Percentiles rank a stretch among this genome's conserved stretches.
These are phyloP conservation scores for Parietichytrium sp. DNA, from an alignment of 108 stramenopile genomes.

Conservation along the genomic window DNA sequence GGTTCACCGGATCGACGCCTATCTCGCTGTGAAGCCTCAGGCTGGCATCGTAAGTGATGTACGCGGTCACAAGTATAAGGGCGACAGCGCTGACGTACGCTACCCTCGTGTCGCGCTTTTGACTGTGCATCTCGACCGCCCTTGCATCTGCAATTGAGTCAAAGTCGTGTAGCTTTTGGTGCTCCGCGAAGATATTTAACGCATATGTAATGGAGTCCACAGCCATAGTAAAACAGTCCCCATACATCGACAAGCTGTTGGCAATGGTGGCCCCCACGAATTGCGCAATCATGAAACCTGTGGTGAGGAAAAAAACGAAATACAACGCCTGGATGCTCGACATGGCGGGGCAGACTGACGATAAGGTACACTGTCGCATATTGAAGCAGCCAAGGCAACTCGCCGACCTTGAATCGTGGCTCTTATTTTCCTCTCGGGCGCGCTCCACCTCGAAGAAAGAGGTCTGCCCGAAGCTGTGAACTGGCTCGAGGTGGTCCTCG, in stretches of 20 bases:
- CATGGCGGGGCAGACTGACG: too few relatives aligned
- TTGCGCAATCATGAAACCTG: neutral
- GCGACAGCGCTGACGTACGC: neutral
- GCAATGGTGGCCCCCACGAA: neutral
- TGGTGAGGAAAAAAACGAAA: conserved; percentile 8
- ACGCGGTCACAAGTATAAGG: neutral
- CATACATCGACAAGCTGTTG: conserved; percentile 33
- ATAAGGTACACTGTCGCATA: too few relatives aligned
- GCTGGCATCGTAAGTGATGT: neutral
- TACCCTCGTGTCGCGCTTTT: neutral
- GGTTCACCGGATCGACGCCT: conserved; percentile 8
- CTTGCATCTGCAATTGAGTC: neutral
- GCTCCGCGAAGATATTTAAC: conserved; percentile 18
- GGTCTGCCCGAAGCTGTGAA: too few relatives aligned
- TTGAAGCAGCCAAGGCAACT: too few relatives aligned
- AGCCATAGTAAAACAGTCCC: neutral
- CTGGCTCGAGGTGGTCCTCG: too few relatives aligned
- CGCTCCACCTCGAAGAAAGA: too few relatives aligned
- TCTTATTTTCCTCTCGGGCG: too few relatives aligned
- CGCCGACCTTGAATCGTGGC: too few relatives aligned
- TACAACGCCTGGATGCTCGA: neutral
- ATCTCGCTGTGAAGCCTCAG: neutral
- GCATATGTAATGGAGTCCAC: conserved; percentile 20
- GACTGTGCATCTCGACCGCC: neutral
- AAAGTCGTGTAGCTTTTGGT: neutral